Evolutionary conservation across 495 filamentous ascomycete genomes (phyloP).

Genomic region (Neurospora cerealis): DNA sequence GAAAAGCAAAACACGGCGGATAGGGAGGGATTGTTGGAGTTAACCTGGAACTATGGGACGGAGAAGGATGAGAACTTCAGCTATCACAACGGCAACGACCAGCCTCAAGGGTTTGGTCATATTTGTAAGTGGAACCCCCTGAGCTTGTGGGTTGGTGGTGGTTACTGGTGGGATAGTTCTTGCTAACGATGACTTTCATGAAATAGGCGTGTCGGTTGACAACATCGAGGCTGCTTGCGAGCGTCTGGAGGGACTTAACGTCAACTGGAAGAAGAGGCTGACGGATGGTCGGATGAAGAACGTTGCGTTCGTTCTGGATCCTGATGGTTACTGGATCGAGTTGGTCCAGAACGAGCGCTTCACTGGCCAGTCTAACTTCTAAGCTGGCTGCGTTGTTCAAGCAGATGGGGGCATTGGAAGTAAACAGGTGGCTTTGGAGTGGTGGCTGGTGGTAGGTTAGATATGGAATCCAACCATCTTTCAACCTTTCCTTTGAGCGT

Average conservation of each 20-base stretch:
- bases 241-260: conserved; percentile 69
- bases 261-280: conserved; percentile 90
- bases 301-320: conserved; percentile 89
- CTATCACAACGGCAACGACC: conserved; percentile 86
- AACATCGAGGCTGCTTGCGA: conserved; percentile 76
- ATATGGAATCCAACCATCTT: too few species aligned
- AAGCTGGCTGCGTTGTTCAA: neutral
- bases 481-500: too few species aligned
- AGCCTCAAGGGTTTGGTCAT: conserved; percentile 91
- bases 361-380: conserved; percentile 44
- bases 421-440: too few species aligned
- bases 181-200: conserved; percentile 17
- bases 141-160: neutral
- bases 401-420: neutral
- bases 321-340: conserved; percentile 90
- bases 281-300: conserved; percentile 89
- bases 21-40: conserved; percentile 74
- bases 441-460: neutral
- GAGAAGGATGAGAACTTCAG: conserved; percentile 76
- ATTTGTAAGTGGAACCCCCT: conserved; percentile 52
- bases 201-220: conserved; percentile 70
- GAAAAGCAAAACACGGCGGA: conserved; percentile 43
- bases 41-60: conserved; percentile 97
- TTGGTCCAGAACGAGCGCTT: conserved; percentile 66
- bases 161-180: neutral